A percentile compares a stretch with the other conserved stretches of the same genome.
phyloP scores from a whole-genome alignment of 129 eudicot species.

The Solidago caesia region DNA sequence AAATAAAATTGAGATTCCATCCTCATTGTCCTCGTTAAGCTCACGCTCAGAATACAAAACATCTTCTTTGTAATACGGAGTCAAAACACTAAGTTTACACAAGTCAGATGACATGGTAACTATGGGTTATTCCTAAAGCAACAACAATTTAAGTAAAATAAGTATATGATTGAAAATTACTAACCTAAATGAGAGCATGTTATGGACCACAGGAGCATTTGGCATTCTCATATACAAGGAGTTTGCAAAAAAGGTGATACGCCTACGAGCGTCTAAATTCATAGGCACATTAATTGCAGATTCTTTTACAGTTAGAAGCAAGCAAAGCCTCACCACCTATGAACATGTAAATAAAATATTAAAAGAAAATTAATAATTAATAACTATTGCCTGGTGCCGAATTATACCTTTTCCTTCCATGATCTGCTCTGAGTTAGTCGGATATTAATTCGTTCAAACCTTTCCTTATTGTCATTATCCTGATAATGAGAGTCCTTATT shows the following conservation, averaged over 20 bases:
- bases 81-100: conserved; percentile 67
- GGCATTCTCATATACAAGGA: conserved; percentile 97
- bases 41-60: conserved; percentile 87
- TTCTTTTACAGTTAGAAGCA: conserved; percentile 91
- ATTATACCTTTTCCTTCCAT: conserved; percentile 93
- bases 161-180: conserved; percentile 15
- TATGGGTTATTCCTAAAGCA: conserved; percentile 10
- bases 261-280: conserved; percentile 97
- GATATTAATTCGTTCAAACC: conserved; percentile 68
- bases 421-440: conserved; percentile 43
- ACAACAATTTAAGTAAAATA: neutral
- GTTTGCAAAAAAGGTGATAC: conserved; percentile 94
- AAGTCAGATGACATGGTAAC: conserved; percentile 6
- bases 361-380: neutral
- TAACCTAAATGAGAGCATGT: conserved; percentile 99
- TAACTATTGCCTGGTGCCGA: conserved; percentile 17
- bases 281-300: conserved; percentile 95
- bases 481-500: conserved; percentile 53
- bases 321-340: conserved; percentile 86
- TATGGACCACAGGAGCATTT: conserved; percentile 86
- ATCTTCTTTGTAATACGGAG: conserved; percentile 93
- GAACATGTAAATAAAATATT: neutral
- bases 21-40: conserved; percentile 84
- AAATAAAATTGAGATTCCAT: conserved; percentile 86
- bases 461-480: conserved; percentile 56